Percentiles rank a stretch among this genome's conserved stretches.
These are phyloP conservation scores for Diaporthe amygdali DNA, from an alignment of 2,329 filamentous ascomycete species.

Conservation along the genomic window DNA sequence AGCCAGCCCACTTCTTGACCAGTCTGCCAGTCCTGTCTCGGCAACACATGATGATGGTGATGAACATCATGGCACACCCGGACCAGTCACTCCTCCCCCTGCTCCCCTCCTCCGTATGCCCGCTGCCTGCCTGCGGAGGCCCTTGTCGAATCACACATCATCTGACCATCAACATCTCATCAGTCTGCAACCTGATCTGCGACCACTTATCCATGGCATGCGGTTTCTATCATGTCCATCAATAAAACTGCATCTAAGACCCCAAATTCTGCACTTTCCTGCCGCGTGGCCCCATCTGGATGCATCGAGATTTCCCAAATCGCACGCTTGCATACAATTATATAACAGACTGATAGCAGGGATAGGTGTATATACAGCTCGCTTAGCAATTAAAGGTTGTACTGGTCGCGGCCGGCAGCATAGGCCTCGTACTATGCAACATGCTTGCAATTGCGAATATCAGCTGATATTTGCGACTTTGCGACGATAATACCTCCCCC, in stretches of 20 bases:
- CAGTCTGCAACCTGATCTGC: constrained; percentile 22
- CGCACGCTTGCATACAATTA: constrained; percentile 10
- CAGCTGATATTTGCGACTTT: not conserved
- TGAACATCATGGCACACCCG: not conserved
- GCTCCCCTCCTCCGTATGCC: not conserved
- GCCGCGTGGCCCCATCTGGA: not conserved
- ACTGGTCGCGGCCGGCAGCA: not conserved
- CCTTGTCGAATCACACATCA: constrained; percentile 12
- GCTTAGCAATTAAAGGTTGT: not conserved
- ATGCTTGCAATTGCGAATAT: not conserved
- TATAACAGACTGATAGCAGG: not conserved
- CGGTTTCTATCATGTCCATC: not conserved
- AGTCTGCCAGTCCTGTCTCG: constrained; percentile 5
- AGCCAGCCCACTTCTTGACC: not conserved
- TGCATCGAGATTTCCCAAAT: not conserved
- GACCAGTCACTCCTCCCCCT: not conserved
- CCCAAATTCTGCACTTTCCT: not conserved
- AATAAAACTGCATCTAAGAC: not conserved
- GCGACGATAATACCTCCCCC: not conserved
- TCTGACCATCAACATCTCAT: constrained; percentile 7
- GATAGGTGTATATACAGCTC: not conserved
- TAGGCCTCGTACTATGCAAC: not conserved
- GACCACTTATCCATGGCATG: constrained; percentile 1
- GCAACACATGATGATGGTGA: constrained; percentile 3
- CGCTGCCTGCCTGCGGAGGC: not conserved